A percentile compares a stretch with the other conserved stretches of the same genome.
Evolutionary conservation across 768 basidiomycete genomes (phyloP).

Genomic region (Macrolepiota albuminosa): DNA sequence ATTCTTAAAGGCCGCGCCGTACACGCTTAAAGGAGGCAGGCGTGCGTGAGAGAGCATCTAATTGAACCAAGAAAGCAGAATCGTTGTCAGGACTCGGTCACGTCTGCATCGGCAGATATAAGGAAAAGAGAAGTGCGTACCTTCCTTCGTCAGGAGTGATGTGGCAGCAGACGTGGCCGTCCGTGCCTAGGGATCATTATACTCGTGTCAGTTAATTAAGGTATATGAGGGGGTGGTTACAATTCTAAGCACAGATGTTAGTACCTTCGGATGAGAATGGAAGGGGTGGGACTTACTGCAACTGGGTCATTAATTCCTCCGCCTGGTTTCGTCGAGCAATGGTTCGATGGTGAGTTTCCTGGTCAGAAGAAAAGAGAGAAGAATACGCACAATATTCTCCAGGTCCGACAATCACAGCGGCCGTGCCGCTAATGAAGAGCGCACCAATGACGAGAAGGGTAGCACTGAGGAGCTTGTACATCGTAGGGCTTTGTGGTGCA

Average conservation of each 20-base stretch:
- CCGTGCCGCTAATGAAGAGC: background rate
- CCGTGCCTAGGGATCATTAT: background rate
- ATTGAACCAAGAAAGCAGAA: too few species aligned
- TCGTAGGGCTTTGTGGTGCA: background rate
- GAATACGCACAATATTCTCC: slow-evolving; percentile 6
- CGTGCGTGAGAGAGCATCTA: too few species aligned
- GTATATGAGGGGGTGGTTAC: background rate
- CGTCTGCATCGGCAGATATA: too few species aligned
- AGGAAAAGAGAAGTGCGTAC: background rate
- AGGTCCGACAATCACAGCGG: background rate
- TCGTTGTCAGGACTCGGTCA: too few species aligned
- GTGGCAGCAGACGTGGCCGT: background rate
- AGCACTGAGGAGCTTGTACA: background rate
- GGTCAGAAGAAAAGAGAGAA: background rate
- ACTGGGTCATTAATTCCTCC: slow-evolving; percentile 7
- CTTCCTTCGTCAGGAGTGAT: slow-evolving; percentile 3
- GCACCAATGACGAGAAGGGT: background rate
- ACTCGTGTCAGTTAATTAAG: background rate
- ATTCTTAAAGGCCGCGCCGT: too few species aligned
- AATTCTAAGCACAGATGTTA: background rate
- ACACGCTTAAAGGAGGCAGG: too few species aligned
- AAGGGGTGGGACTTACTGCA: slow-evolving; percentile 1
- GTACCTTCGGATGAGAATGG: background rate
- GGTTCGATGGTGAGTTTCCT: background rate
- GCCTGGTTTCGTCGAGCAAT: background rate